Base-by-base conservation (phyloP, 1,284 basidiomycete genomes). In the Xerocomus minutiporus region DNA sequence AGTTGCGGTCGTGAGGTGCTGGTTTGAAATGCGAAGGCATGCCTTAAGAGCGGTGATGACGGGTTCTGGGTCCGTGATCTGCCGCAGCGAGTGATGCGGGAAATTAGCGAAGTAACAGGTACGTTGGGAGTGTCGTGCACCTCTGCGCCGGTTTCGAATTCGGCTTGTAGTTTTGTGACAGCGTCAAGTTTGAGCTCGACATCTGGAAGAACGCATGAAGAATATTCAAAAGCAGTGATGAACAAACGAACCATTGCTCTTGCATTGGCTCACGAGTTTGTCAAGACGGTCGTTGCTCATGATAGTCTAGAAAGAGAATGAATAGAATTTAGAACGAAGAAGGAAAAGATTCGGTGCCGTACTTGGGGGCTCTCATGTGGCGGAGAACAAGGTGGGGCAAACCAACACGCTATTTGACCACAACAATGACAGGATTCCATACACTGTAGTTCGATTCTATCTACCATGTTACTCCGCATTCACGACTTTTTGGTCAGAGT, bases 181-280 rank as follows among this genome's bases (percentile, higher is more conserved):
- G 86, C 88, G 67, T 91, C 88, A 41, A 90, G 78, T 72, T 84
- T 89, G 57, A 80, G 76, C 71, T 91, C 88, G 53, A 87, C 81
- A 70, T 91, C 88, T 89, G 59, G 51, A 42, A 39, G 34, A 45
- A 42, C 20, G 50, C 53, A 47, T 61, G 55, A 53, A 54, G 45
- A 46, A 39, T 28, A 43, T 39, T 46, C 20, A 46, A 46, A 46
- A 43, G 13, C 38, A 46, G 36, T 17, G 31, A 46, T 20, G 44
- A 44, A 48, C 45, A 48, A 26, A 63, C 75, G 58, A 63, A 86
- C 87, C 87, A 64, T 80, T 86, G 59, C 75, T 81, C 74, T 78
- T 87, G 73, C 80, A 84, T 65, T 86, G 85, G 60, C 69, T 77
- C 55, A 87, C 70, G 59, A 89, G 82, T 62, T 75, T 78, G 61